Evolutionary conservation across 352 stramenopile species (phyloP), one percentile per base, ranked within the genome.

Genomic region (Globisporangium nagaii): DNA sequence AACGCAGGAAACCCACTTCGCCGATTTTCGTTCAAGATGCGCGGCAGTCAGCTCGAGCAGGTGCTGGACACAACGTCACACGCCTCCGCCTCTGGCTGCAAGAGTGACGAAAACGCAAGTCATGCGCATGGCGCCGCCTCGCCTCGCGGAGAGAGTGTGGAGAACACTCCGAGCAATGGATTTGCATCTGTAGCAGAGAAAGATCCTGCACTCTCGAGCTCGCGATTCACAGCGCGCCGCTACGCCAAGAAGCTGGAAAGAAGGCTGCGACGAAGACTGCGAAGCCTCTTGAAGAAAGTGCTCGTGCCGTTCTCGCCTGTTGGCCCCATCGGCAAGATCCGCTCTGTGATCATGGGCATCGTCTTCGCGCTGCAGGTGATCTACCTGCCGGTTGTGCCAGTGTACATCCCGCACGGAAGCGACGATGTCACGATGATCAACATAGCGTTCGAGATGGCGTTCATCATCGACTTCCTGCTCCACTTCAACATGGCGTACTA

Each of bases 401-500:
- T 42, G 45, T 60, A 53, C 28, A 19, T 34, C 20, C 22, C 40
- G 9, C 0, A 41, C 17, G 43, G 53, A 7, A 53, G 53, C 20
- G 25, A 27, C 12, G n/a, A 32, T 9, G 25, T 52, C 12, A 60
- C 25, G 11, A 20, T 25, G 20, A 31, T 44, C 27, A 48, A 60
- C 27, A 53, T 60, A 12, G 42, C 22, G 19, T 60, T 52, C 20
- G 53, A 60, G 25, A n/a, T 60, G 22, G 25, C 15, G 31, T 53
- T 48, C 9, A 25, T 53, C 5, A 7, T 32, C 9, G 42, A 53
- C 19, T 53, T 34, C 11, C 32, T 48, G 34, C 20, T 61, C 1
- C 22, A 24, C 10, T 61, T 61, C 45, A 61, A 55, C 39, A 61
- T 35, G 46, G 36, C 35, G 6, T 55, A 36, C 27, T 55, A 55